Evolutionary conservation across 805 yeast species (phyloP).

Genomic region (Hanseniaspora hatyaiensis): DNA sequence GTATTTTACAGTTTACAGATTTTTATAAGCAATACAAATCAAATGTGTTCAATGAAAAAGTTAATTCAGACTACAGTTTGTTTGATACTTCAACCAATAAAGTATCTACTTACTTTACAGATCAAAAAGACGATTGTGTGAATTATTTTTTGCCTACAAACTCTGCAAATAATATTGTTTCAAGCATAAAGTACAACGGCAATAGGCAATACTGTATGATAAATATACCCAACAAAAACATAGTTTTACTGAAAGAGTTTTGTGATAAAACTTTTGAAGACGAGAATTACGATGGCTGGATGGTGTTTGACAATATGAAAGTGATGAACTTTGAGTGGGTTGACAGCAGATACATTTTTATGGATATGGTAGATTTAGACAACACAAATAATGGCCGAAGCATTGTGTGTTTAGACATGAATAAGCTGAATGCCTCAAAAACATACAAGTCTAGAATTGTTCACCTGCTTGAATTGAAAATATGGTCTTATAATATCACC

Average conservation of each 20-base stretch:
- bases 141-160: slow-evolving; percentile 23
- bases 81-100: slow-evolving; percentile 23
- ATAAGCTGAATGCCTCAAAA: background rate
- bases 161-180: slow-evolving; percentile 25
- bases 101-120: background rate
- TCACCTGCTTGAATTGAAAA: slow-evolving; percentile 10
- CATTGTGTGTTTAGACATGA: slow-evolving; percentile 12
- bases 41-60: slow-evolving; percentile 22
- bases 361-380: slow-evolving; percentile 21
- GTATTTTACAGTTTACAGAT: slow-evolving; percentile 24
- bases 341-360: slow-evolving; percentile 25
- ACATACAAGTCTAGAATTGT: background rate
- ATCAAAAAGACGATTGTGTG: too few relatives aligned
- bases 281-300: slow-evolving; percentile 21
- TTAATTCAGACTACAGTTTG: slow-evolving; percentile 21
- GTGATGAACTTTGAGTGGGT: slow-evolving; percentile 28
- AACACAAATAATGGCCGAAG: slow-evolving; percentile 3
- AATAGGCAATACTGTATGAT: slow-evolving; percentile 23
- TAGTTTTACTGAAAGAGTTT: slow-evolving; percentile 25
- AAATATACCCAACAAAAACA: slow-evolving; percentile 26
- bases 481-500: slow-evolving; percentile 14
- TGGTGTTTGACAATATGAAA: slow-evolving; percentile 21
- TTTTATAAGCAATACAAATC: slow-evolving; percentile 23
- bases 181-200: slow-evolving; percentile 23
- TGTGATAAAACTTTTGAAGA: background rate